Evolutionary conservation across 2,329 filamentous ascomycete genomes (phyloP), one percentile per base, ranked within the genome.

Genomic region (Zalaria sp.): DNA sequence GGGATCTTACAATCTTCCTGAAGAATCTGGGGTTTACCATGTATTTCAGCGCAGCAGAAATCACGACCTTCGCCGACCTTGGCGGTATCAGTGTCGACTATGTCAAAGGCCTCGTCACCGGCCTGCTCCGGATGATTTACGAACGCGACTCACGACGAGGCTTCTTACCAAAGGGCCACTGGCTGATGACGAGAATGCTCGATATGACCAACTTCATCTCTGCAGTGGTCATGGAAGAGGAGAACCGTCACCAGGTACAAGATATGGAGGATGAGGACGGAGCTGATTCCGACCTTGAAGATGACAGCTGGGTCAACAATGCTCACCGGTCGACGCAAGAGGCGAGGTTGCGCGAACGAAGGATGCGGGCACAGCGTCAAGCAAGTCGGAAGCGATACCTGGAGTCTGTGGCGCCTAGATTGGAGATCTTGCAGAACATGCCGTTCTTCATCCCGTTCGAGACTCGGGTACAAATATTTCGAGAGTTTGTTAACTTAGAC

Each of bases 371-470:
- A 49, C 77, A 85, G 53, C 73, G 77, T 47, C 78, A 77, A 53
- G 71, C 73, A 5, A 78, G 79, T 35, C 72, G 80, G 32, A 78
- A 80, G 50, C 78, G 83, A 49, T 75, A 83, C 46, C 64, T 93
- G 25, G 83, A 88, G 38, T 74, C 81, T 9, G 77, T 94, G 46
- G 85, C 83, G 0, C 89, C 91, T 1, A 81, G 89, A 50, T 68
- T 95, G 6, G 88, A 95, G 55, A 83, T 98, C 4, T 63, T 98
- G 39, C 81, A 91, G 50, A 93, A 96, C 54, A 93, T 98, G 79
- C 91, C 91, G 0, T 98, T 96, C 57, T 83, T 89, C 50, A 91
- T 98, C 36, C 91, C 89, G 0, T 98, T 98, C 52, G 77, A 84
- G 32, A 91, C 84, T 0, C 72, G 91, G 37, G 91, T 98, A 4